Evolutionary conservation across 345 rosid species (phyloP), one percentile per base, ranked within the genome.

Genomic region (Salix koriyanagi): DNA sequence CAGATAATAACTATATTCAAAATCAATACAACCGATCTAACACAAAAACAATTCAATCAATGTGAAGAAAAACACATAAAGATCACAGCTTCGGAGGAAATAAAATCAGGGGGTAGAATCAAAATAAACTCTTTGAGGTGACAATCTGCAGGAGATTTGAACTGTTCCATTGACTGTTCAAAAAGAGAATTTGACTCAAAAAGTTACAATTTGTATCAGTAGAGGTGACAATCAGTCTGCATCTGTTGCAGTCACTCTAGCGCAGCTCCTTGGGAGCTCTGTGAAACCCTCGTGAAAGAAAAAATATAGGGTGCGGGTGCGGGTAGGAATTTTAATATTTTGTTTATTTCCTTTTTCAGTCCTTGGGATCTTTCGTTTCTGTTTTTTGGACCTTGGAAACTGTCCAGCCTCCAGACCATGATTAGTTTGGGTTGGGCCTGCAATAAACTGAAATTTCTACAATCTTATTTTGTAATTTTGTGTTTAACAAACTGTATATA

Each of bases 101-200:
- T 2, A 61, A 39, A 61, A 71, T 39, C 18, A 73, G 9, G 54
- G 68, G 46, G 69, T 19, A 71, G 75, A 34, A 39, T 18, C 76
- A 81, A 84, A 19, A 80, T 76, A 78, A 92, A 97, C 97, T 90
- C 97, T 80, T 84, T 87, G 75, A 69, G 75, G 73, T 77, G 77
- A 80, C 88, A 82, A 82, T 85, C 87, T 71, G 82, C 72, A 42
- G 74, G 82, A 77, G 82, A 82, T 81, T 84, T 82, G 69, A 70
- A 80, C 77, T 70, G 83, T 44, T 86, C 89, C 94, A 91, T 92
- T 78, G 79, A 37, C 37, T 76, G 68, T 36, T 52, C 48, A 37
- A 23, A 65, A 34, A 21, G 10, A 39, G 2, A 39, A 39, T 7
- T 39, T 39, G 42, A 39, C 2, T 39, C 42, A 39, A 39, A 39